These are phyloP conservation scores for Torulaspora maleeae DNA, from an alignment of 805 yeast genomes.

Conservation along the genomic window DNA sequence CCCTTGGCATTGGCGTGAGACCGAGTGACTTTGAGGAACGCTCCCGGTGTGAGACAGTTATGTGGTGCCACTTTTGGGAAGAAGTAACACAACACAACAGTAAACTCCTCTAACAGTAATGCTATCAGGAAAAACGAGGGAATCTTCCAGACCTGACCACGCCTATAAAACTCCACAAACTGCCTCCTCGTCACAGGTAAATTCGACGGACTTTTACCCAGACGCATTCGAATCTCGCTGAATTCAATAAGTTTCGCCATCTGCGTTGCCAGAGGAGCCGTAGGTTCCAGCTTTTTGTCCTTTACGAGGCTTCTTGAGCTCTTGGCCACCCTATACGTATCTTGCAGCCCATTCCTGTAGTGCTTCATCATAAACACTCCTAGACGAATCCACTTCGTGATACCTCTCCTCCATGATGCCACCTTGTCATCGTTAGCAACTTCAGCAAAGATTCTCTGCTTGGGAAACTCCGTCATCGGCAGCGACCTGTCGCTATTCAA, in stretches of 20 bases:
- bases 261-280: conserved; percentile 25
- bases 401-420: conserved; percentile 23
- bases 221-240: conserved; percentile 33
- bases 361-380: conserved; percentile 46
- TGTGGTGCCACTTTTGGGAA: conserved; percentile 55
- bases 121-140: conserved; percentile 49
- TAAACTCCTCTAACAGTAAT: conserved; percentile 48
- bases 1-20: conserved; percentile 21
- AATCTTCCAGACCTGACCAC: conserved; percentile 44
- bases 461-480: conserved; percentile 32
- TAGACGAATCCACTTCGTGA: conserved; percentile 40
- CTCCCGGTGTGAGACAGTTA: conserved; percentile 51
- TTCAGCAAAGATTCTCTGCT: conserved; percentile 28
- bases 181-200: conserved; percentile 41
- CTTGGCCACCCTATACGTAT: conserved; percentile 47
- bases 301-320: conserved; percentile 28
- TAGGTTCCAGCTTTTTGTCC: conserved; percentile 20
- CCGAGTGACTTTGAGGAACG: conserved; percentile 33
- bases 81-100: conserved; percentile 49
- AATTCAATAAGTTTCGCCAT: conserved; percentile 19
- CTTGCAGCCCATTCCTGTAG: conserved; percentile 54
- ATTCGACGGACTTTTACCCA: conserved; percentile 15
- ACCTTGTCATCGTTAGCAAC: conserved; percentile 24
- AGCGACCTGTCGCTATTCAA: conserved; percentile 34
- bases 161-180: conserved; percentile 44